Base-by-base conservation (phyloP, 108 stramenopile species). In the Seminavis robusta region DNA sequence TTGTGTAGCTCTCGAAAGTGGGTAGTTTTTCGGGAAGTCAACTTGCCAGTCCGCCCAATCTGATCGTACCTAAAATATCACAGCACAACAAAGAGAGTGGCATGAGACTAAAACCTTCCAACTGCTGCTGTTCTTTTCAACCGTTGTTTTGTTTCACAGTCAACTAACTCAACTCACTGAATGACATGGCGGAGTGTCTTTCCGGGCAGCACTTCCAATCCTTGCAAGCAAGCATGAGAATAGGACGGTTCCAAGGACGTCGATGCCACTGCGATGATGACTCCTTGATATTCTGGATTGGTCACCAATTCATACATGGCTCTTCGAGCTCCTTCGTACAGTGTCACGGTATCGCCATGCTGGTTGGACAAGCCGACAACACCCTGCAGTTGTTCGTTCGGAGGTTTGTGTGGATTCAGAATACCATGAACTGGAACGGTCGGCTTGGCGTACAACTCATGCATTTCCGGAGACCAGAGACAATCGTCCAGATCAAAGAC, bases 401-500 rank as follows among this genome's bases (percentile, higher is more conserved):
- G n/a, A n/a, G n/a, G n/a, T n/a, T n/a, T n/a, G n/a, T n/a, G n/a
- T n/a, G n/a, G n/a, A 42, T 57, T 59, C 17, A 70, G 37, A 39
- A 71, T 61, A 26, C 84, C 84, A 32, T 68, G 56, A 11, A 82
- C 64, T n/a, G 77, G 67, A 29, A 67, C 67, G 11, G 76, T 62
- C 20, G 86, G 86, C 39, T 53, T 63, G 3, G 65, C 74, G 4
- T 51, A 56, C 13, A 87, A 48, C 28, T 74, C 73, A 36, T 81
- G 78, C 80, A 81, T 83, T 61, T 88, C 83, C 20, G 86, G 86
- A 21, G 65, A 68, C 82, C 82, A 84, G 7, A 88, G 49, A 40
- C 80, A 82, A 47, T 81, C 68, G 52, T 88, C 86, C 11, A 88
- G 57, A 52, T 88, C 86, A 33, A 88, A 84, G 1, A 88, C 82